A percentile compares a stretch with the other conserved stretches of the same genome.
These are phyloP conservation scores for Helichrysum umbraculigerum DNA, from an alignment of 129 eudicot species.

Conservation along the genomic window DNA sequence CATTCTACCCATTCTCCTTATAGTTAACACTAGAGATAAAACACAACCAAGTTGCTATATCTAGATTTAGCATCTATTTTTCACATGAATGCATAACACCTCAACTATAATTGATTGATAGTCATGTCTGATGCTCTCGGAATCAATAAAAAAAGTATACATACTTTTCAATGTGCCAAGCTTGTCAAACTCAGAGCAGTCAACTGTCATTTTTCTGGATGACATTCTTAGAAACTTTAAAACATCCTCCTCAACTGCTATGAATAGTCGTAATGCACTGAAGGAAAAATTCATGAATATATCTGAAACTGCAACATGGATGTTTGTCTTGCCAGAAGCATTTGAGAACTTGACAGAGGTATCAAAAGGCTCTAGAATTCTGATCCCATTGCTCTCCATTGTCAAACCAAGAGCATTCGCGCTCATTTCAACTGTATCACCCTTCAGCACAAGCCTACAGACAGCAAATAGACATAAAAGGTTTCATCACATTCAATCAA, in stretches of 20 bases:
- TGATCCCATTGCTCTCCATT: slow-evolving; percentile 97
- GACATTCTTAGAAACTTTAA: slow-evolving; percentile 77
- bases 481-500: slow-evolving; percentile 13
- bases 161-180: slow-evolving; percentile 74
- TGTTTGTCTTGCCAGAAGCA: slow-evolving; percentile 84
- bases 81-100: not conserved
- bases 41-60: too few relatives aligned
- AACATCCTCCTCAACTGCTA: slow-evolving; percentile 94
- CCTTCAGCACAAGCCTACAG: slow-evolving; percentile 80
- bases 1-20: too few relatives aligned
- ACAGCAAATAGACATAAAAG: slow-evolving; percentile 35
- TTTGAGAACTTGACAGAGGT: slow-evolving; percentile 70
- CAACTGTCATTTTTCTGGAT: slow-evolving; percentile 74
- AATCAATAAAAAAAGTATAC: slow-evolving; percentile 21
- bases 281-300: slow-evolving; percentile 96
- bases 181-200: slow-evolving; percentile 93
- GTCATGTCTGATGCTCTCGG: not conserved
- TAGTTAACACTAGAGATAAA: too few relatives aligned
- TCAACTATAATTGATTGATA: not conserved
- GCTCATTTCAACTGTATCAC: slow-evolving; percentile 75
- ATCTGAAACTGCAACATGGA: slow-evolving; percentile 76
- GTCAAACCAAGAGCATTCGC: slow-evolving; percentile 87
- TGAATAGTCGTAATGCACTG: slow-evolving; percentile 76
- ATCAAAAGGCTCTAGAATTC: slow-evolving; percentile 96
- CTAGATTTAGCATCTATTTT: not conserved